Evolutionary conservation across 139 green algal genomes (phyloP), one percentile per base, ranked within the genome.

Genomic region (Volvox africanus): DNA sequence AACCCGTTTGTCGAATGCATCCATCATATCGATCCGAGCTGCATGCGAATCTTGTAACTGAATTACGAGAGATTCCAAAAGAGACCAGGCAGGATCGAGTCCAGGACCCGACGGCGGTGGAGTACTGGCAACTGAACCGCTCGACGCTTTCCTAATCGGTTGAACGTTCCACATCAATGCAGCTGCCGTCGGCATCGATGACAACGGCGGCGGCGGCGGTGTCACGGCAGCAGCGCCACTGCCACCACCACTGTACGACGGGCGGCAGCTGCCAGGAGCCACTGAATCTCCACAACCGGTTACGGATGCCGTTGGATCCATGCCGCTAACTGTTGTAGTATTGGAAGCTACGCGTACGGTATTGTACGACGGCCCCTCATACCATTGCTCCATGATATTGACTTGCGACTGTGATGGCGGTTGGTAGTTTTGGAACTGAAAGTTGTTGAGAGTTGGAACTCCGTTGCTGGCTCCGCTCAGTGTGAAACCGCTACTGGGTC

Each of bases 31-130:
- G 0, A 62, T 32, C 3, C 86, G n/a, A 14, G 30, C 20, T 1
- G 73, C 86, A 13, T 91, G 87, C 0, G 87, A 85, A 55, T 91
- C 87, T 12, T 91, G 87, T 9, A 91, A 61, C 24, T 86, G 33
- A 26, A 91, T 86, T 24, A 91, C 30, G 21, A 91, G 61, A 1
- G 75, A 71, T 30, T 91, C 87, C 61, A 91, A 61, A 26, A 83
- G 76, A 2, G 22, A 16, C 87, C 87, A 91, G 18, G 76, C 76
- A 30, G 28, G 19, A 22, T 90, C 73, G 1, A 90, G 50, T 0
- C 50, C 73, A 0, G 73, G 22, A 11, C 65, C 44, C 1, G 85
- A 73, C 21, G 85, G 28, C 37, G 65, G 2, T 16, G 65, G 21
- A 73, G 24, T 73, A 2, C 65, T 30, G 24, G 65, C 65, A 24